Evolutionary conservation across 768 basidiomycete species (phyloP), one percentile per base, ranked within the genome.

Genomic region (Leucosporidium scottii): DNA sequence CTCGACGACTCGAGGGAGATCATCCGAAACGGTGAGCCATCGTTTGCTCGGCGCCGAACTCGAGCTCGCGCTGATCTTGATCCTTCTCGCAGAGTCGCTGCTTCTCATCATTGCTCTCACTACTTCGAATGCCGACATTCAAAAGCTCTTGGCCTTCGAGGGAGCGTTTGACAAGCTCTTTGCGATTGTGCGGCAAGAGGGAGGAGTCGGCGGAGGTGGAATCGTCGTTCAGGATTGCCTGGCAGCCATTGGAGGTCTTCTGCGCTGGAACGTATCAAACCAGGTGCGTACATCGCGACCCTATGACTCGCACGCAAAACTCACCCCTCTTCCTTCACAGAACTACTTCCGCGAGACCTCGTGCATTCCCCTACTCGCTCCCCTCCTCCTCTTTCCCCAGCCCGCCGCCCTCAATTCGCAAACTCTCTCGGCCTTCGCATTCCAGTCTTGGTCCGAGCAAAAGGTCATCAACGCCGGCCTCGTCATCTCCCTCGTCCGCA

Each of bases 101-200:
- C 82, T 86, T 21, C 85, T 93, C 79, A 82, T 93, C 44, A 89
- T 93, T 69, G 81, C 85, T 8, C 81, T 99, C 20, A 85, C 89
- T 48, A 85, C 86, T 0, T 88, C 93, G 73, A 97, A 89, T 73
- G 85, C 73, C 34, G 91, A 97, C 77, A 90, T 99, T 47, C 94
- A 97, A 76, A 98, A 97, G 79, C 86, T 97, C 36, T 85, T 98
- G 55, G 92, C 93, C 0, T 99, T 99, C 74, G 92, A 93, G 73
- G 93, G 96, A 25, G 90, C 90, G 2, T 98, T 99, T 75, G 96
- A 99, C 81, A 91, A 88, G 76, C 83, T 99, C 36, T 92, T 98
- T 80, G 86, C 86, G 64, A 92, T 90, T 58, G 84, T 98, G 68
- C 83, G 84, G 13, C 83, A 85, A 69, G 94, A 97, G 78, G 91